Percentiles rank a stretch among this genome's conserved stretches.
Evolutionary conservation across 2,329 filamentous ascomycete genomes (phyloP).

Genomic region (Paracamarosporium sp.): DNA sequence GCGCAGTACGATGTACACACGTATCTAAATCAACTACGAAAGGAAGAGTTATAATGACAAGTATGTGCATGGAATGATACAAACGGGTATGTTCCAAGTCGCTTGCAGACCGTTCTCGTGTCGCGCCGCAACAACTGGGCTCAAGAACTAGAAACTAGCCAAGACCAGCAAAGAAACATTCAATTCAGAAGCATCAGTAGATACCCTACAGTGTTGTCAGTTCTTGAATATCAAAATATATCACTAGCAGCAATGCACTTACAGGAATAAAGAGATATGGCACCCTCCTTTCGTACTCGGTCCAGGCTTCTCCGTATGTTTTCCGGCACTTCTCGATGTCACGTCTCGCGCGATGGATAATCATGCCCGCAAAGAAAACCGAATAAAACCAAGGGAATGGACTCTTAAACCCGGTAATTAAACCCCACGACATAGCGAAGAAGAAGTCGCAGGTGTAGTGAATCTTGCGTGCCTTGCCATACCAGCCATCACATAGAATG

Average conservation of each 20-base stretch:
- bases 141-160: not conserved
- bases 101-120: not conserved
- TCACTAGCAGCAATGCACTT: slow-evolving; percentile 17
- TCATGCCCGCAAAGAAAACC: slow-evolving; percentile 80
- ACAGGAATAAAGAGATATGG: slow-evolving; percentile 85
- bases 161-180: not conserved
- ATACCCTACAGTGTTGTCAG: not conserved
- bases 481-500: slow-evolving; percentile 81
- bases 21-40: not conserved
- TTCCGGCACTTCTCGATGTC: slow-evolving; percentile 77
- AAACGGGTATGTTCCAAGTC: not conserved
- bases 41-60: not conserved
- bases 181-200: not conserved
- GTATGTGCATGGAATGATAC: not conserved
- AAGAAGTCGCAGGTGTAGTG: slow-evolving; percentile 83
- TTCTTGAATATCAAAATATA: not conserved
- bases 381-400: slow-evolving; percentile 93
- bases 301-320: slow-evolving; percentile 85
- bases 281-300: slow-evolving; percentile 78
- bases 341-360: slow-evolving; percentile 75
- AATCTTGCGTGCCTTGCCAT: slow-evolving; percentile 77
- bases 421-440: slow-evolving; percentile 78
- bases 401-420: slow-evolving; percentile 81
- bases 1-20: not conserved
- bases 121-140: not conserved